phyloP scores from a whole-genome alignment of 2,329 filamentous ascomycete species.

The Neurospora sp. region DNA sequence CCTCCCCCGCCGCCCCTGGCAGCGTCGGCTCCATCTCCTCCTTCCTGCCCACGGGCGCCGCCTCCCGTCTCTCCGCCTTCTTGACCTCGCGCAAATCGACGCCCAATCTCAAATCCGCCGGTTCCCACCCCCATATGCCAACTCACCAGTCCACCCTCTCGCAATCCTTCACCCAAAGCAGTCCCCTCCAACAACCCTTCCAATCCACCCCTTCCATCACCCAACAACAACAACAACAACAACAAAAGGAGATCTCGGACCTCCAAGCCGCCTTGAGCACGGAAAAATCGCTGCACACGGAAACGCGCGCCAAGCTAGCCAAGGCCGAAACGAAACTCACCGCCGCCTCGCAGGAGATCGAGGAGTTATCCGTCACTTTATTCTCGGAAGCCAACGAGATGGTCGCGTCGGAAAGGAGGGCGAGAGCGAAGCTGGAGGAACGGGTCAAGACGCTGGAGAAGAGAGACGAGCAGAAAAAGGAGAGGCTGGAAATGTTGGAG shows the following conservation, averaged over 20 bases:
- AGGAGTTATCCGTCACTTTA: slow-evolving; percentile 64
- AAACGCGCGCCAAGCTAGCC: slow-evolving; percentile 57
- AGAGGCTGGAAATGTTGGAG: slow-evolving; percentile 60
- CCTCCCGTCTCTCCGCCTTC: slow-evolving; percentile 33
- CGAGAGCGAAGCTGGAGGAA: slow-evolving; percentile 61
- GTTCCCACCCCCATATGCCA: neutral
- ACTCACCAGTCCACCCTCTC: neutral
- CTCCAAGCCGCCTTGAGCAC: slow-evolving; percentile 52
- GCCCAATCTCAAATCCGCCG: slow-evolving; percentile 23
- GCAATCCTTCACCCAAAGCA: neutral
- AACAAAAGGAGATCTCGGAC: slow-evolving; percentile 22
- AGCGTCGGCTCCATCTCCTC: slow-evolving; percentile 21
- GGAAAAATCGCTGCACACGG: slow-evolving; percentile 57
- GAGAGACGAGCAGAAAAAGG: slow-evolving; percentile 59
- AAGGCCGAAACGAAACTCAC: slow-evolving; percentile 55
- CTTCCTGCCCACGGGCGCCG: slow-evolving; percentile 35
- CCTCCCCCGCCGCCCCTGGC: slow-evolving; percentile 17
- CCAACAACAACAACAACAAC: slow-evolving; percentile 9
- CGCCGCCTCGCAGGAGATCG: slow-evolving; percentile 61
- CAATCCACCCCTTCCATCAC: slow-evolving; percentile 10
- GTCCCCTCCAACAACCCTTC: slow-evolving; percentile 6
- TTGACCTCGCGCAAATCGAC: slow-evolving; percentile 36
- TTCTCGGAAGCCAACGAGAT: slow-evolving; percentile 84
- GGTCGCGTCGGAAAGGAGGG: slow-evolving; percentile 67
- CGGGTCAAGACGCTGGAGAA: slow-evolving; percentile 58